These are phyloP conservation scores for Nephelium lappaceum DNA, from an alignment of 345 rosid genomes.

Conservation along the genomic window DNA sequence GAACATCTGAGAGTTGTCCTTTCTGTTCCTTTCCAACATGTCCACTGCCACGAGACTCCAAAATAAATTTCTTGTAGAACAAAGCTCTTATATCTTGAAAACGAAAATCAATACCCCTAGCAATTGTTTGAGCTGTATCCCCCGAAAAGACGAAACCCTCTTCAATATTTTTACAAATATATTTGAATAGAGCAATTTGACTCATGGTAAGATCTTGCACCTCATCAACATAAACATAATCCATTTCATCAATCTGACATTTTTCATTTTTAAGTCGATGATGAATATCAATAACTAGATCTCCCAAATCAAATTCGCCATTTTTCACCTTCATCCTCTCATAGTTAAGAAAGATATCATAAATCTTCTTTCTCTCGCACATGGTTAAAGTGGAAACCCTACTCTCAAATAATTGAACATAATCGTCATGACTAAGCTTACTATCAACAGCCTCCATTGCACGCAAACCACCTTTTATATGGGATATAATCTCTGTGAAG, in stretches of 20 bases:
- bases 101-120: constrained; percentile 50
- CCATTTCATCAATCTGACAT: constrained; percentile 36
- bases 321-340: constrained; percentile 47
- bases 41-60: not conserved
- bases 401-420: constrained; percentile 36
- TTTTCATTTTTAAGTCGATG: constrained; percentile 31
- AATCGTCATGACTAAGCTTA: constrained; percentile 36
- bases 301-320: constrained; percentile 58
- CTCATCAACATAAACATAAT: constrained; percentile 62
- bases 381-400: constrained; percentile 39
- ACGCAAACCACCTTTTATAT: constrained; percentile 49
- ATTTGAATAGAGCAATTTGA: constrained; percentile 52
- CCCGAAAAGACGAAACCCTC: constrained; percentile 62
- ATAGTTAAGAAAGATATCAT: constrained; percentile 44
- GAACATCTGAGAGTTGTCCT: constrained; percentile 42
- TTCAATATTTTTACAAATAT: constrained; percentile 38
- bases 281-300: constrained; percentile 59
- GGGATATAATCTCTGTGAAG: constrained; percentile 58
- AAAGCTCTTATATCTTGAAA: constrained; percentile 49
- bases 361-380: constrained; percentile 34
- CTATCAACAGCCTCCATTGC: constrained; percentile 31
- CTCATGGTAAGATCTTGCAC: constrained; percentile 68
- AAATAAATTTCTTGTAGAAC: constrained; percentile 45
- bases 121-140: constrained; percentile 33
- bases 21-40: constrained; percentile 21